These are phyloP conservation scores for Salix arbutifolia DNA, from an alignment of 345 rosid genomes.

Conservation along the genomic window DNA sequence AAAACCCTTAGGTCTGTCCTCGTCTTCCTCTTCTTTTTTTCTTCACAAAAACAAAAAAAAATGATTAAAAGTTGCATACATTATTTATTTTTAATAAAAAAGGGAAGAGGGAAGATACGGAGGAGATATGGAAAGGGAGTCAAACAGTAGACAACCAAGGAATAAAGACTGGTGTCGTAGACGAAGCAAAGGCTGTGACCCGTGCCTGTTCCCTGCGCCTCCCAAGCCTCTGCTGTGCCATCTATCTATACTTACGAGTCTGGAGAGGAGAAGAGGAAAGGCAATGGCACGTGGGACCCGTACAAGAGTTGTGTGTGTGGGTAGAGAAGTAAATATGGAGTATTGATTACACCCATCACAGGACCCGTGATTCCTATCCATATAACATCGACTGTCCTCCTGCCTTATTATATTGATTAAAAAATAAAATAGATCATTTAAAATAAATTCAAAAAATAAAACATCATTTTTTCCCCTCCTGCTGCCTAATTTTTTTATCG, in stretches of 20 bases:
- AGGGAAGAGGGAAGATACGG: background rate
- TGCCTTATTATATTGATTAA: no score
- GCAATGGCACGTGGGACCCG: background rate
- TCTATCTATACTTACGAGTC: background rate
- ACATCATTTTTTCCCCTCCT: no score
- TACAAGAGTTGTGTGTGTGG: background rate
- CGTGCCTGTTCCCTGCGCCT: background rate
- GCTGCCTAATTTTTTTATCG: no score
- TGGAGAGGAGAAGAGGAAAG: background rate
- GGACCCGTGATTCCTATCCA: conserved; percentile 26
- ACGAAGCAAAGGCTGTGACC: background rate
- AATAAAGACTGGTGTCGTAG: background rate
- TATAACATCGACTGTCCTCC: background rate
- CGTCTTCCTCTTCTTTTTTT: no score
- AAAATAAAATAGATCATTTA: no score
- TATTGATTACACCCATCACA: conserved; percentile 23
- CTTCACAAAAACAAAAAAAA: no score
- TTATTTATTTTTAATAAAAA: background rate
- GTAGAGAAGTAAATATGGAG: conserved; percentile 14
- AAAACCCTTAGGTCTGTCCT: no score
- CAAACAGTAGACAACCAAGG: background rate
- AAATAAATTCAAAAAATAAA: no score
- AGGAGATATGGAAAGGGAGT: background rate
- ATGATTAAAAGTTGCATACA: no score
- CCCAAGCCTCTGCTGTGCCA: background rate